Evolutionary conservation across 345 rosid species (phyloP), one percentile per base, ranked within the genome.

Genomic region (Toxicodendron radicans): DNA sequence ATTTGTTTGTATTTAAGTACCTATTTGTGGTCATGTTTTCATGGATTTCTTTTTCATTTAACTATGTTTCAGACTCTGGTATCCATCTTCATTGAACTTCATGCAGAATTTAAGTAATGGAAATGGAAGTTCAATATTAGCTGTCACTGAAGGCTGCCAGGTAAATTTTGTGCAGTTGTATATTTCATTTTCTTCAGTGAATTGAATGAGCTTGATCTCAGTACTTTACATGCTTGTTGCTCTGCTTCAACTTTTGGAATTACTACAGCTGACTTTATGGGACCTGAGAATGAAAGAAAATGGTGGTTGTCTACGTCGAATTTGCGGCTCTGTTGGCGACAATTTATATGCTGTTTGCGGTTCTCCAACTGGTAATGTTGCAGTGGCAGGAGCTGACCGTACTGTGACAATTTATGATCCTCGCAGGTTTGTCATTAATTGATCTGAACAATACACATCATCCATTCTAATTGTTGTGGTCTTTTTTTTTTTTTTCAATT

Each of bases 331-430:
- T 60, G 38, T 80, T 69, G 92, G 95, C 71, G 85, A 88, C 76
- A 73, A 41, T 62, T 71, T 85, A 62, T 90, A 88, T 73, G 75
- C 91, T 63, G 88, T 87, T 51, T 88, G 89, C 76, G 70, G 87
- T 76, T 88, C 92, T 27, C 74, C 88, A 33, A 74, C 79, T 17
- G 88, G 91, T 45, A 81, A 79, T 70, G 70, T 90, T 54, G 91
- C 92, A 61, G 88, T 87, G 12, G 92, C 88, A 62, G 95, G 92
- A 41, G 87, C 88, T 78, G 92, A 88, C 80, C 91, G 91, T 58
- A 84, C 89, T 1, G 88, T 90, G 57, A 83, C 89, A 33, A 70
- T 90, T 53, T 90, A 88, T 85, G 95, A 90, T 85, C 91, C 95
- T 68, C 91, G 92, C 82, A 88, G 91, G 95, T 90, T 70, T 43